A percentile compares a stretch with the other conserved stretches of the same genome.
Conservation (phyloP, 176 grass and related monocot species). For the Guadua angustifolia region DNA sequence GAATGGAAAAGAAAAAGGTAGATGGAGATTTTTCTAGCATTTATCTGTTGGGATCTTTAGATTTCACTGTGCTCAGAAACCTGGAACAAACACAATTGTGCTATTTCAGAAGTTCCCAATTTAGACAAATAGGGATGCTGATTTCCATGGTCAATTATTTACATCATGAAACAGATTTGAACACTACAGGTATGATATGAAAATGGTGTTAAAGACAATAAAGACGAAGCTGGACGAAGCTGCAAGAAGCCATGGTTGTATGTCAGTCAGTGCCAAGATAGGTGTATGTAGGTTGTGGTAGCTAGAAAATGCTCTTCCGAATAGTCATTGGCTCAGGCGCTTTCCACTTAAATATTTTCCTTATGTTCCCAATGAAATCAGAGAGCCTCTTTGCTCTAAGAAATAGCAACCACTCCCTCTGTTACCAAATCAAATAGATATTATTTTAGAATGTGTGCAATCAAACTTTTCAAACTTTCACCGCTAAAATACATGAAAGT, state of each 20-base stretch:
- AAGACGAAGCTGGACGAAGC: not conserved
- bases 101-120: not conserved
- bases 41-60: not conserved
- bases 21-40: not conserved
- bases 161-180: not conserved
- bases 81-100: not conserved
- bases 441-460: slow-evolving; percentile 4
- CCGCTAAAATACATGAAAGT: slow-evolving; percentile 16
- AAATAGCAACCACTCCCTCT: slow-evolving; percentile 19
- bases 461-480: not conserved
- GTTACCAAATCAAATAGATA: not conserved
- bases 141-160: not conserved
- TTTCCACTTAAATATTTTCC: slow-evolving; percentile 21
- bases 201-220: not conserved
- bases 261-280: not conserved
- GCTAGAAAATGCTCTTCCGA: slow-evolving; percentile 21
- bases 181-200: not conserved
- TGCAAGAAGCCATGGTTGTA: not conserved
- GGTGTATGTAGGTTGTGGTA: not conserved
- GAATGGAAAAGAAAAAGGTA: not conserved
- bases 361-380: not conserved
- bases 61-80: not conserved
- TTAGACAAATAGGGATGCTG: not conserved
- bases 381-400: not conserved
- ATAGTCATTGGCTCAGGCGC: not conserved